A percentile compares a stretch with the other conserved stretches of the same genome.
phyloP scores from a whole-genome alignment of 2,329 filamentous ascomycete genomes.

The Cladosporium sp. region DNA sequence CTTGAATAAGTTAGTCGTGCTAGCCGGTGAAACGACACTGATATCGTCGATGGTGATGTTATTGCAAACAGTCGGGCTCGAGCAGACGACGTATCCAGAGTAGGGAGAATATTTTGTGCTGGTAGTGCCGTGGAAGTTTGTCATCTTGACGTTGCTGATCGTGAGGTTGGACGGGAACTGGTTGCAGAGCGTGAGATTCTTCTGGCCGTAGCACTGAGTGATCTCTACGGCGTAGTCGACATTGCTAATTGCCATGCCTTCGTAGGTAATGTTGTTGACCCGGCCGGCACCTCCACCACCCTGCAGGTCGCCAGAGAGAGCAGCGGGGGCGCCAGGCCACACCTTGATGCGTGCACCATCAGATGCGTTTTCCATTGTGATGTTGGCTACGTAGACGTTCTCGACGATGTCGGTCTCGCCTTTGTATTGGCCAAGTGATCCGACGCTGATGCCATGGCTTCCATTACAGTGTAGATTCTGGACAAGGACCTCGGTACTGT shows the following conservation, averaged over 20 bases:
- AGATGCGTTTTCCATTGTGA: constrained; percentile 39
- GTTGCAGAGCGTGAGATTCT: constrained; percentile 58
- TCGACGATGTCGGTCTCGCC: constrained; percentile 63
- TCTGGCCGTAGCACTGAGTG: constrained; percentile 63
- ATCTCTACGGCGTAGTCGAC: constrained; percentile 63
- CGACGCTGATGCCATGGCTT: constrained; percentile 69
- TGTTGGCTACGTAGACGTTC: constrained; percentile 54
- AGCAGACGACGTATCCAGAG: constrained; percentile 43
- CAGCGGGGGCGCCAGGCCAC: constrained; percentile 58
- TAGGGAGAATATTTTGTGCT: constrained; percentile 40
- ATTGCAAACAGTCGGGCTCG: constrained; percentile 42
- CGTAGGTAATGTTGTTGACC: constrained; percentile 65
- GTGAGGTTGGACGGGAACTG: constrained; percentile 53
- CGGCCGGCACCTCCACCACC: constrained; percentile 61
- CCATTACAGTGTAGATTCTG: constrained; percentile 65
- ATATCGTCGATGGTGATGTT: constrained; percentile 43
- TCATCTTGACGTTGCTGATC: constrained; percentile 54
- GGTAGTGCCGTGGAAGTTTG: constrained; percentile 54
- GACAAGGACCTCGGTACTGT: constrained; percentile 64
- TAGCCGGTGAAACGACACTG: constrained; percentile 24
- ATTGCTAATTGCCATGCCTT: constrained; percentile 56
- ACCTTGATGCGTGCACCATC: constrained; percentile 71
- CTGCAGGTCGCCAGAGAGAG: constrained; percentile 57
- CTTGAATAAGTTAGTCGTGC: constrained; percentile 25
- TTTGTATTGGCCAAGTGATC: constrained; percentile 64